Conservation (phyloP, 345 rosid genomes). For the Eucalyptus marginata region DNA sequence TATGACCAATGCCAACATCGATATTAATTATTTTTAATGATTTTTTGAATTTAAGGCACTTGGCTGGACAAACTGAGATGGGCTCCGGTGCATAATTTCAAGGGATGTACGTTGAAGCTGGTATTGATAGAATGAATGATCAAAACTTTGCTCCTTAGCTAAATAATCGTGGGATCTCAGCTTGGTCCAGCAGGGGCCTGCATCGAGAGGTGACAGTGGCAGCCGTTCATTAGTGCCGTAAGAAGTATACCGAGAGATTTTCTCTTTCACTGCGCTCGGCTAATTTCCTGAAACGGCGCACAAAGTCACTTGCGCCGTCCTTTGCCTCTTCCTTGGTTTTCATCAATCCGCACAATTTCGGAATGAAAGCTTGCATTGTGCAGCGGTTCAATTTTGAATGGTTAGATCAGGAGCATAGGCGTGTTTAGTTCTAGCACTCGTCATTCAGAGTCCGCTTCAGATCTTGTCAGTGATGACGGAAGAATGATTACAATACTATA, state of each 20-base stretch:
- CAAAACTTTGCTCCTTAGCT: background rate
- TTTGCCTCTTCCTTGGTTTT: background rate
- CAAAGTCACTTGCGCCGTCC: background rate
- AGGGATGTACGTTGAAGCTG: background rate
- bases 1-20: rapidly evolving
- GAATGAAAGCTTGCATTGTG: background rate
- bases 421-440: background rate
- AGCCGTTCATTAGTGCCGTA: background rate
- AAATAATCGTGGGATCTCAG: background rate
- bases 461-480: background rate
- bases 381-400: background rate
- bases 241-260: background rate
- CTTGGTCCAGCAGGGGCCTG: background rate
- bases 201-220: background rate
- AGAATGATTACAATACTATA: background rate
- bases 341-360: background rate
- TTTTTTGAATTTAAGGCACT: too few species aligned
- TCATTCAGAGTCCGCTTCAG: background rate
- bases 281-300: too few species aligned
- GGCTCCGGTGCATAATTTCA: too few species aligned
- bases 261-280: too few species aligned
- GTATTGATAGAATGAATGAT: background rate
- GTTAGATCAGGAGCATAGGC: background rate
- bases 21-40: too few species aligned
- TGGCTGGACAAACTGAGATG: too few species aligned